Evolutionary conservation across 2,329 filamentous ascomycete species (phyloP).

Genomic region (Botrytis fabae): DNA sequence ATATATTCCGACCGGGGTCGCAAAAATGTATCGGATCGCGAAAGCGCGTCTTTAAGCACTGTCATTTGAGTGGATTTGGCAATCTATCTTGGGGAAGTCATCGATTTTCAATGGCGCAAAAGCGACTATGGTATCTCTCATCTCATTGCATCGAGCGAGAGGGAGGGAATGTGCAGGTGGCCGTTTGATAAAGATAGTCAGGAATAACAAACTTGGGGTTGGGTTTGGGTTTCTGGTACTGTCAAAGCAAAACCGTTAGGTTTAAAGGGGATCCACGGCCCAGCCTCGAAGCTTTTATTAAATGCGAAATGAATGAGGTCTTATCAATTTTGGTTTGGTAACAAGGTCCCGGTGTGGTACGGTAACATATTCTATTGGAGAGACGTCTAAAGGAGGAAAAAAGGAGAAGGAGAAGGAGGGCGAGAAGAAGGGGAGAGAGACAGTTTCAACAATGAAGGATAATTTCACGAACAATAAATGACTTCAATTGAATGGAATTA

Average conservation of each 20-base stretch:
- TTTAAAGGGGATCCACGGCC: slow-evolving; percentile 16
- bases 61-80: slow-evolving; percentile 28
- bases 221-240: not conserved
- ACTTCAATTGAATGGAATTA: not conserved
- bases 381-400: not conserved
- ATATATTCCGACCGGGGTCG: slow-evolving; percentile 28
- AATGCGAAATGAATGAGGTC: slow-evolving; percentile 17
- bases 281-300: slow-evolving; percentile 1
- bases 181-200: not conserved
- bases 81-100: slow-evolving; percentile 19
- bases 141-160: slow-evolving; percentile 19
- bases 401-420: not conserved
- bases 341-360: slow-evolving; percentile 10
- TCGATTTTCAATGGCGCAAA: slow-evolving; percentile 20
- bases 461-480: not conserved
- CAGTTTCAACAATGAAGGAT: not conserved
- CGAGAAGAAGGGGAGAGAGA: not conserved
- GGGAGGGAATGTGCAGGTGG: slow-evolving; percentile 1
- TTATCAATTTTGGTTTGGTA: slow-evolving; percentile 14
- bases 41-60: slow-evolving; percentile 29
- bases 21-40: slow-evolving; percentile 30
- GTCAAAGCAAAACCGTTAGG: slow-evolving; percentile 13
- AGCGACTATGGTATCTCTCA: slow-evolving; percentile 11
- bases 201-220: not conserved
- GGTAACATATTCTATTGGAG: slow-evolving; percentile 4